Percentiles rank a stretch among this genome's conserved stretches.
Conservation (phyloP, 2,329 filamentous ascomycete species). For the Neonectria neomacrospora region DNA sequence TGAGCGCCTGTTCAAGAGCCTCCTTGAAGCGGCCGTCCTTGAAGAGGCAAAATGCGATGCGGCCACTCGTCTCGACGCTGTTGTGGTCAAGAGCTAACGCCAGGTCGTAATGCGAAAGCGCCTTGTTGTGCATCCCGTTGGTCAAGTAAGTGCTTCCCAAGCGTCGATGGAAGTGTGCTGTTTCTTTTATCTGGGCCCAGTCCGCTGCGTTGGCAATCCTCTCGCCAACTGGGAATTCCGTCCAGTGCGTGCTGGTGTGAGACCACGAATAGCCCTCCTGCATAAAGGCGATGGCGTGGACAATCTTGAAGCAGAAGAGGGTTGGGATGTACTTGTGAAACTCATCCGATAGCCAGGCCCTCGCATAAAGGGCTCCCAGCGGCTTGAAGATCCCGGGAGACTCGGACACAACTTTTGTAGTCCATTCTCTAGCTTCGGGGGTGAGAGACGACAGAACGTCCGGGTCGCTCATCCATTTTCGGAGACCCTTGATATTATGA, state of each 20-base stretch:
- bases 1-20: conserved; percentile 50
- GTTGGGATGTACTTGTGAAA: conserved; percentile 53
- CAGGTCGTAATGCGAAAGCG: conserved; percentile 50
- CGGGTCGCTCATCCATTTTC: conserved; percentile 50
- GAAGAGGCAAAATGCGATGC: conserved; percentile 55
- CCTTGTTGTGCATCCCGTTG: conserved; percentile 49
- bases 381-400: conserved; percentile 50
- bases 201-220: conserved; percentile 51
- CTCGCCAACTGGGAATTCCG: conserved; percentile 48
- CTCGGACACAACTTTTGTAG: conserved; percentile 37
- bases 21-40: conserved; percentile 50
- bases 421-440: conserved; percentile 48
- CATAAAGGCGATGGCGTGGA: conserved; percentile 55
- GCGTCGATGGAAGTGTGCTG: conserved; percentile 53
- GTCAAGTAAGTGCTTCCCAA: conserved; percentile 55
- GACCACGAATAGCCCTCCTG: conserved; percentile 52
- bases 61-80: conserved; percentile 52
- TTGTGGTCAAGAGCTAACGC: conserved; percentile 52
- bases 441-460: conserved; percentile 47
- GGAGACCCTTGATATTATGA: conserved; percentile 51
- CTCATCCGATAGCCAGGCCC: conserved; percentile 51
- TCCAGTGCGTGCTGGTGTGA: conserved; percentile 51
- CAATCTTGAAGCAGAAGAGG: conserved; percentile 56
- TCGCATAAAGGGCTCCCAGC: conserved; percentile 53
- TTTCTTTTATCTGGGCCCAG: conserved; percentile 51